phyloP scores from a whole-genome alignment of 495 filamentous ascomycete genomes.

The Viridothelium virens region DNA sequence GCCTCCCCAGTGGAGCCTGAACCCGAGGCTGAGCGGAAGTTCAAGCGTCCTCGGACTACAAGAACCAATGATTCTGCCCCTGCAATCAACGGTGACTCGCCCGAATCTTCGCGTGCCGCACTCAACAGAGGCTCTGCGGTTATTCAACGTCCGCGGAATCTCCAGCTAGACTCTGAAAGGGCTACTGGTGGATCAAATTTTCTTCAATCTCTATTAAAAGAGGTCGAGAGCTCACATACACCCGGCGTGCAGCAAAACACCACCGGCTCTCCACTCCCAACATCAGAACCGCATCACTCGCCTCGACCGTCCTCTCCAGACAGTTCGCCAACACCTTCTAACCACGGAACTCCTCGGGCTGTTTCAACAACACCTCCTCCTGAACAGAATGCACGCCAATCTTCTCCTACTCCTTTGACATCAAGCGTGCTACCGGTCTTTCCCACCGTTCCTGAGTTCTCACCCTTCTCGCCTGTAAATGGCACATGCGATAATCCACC shows the following conservation, averaged over 20 bases:
- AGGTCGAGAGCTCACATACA: constrained; percentile 65
- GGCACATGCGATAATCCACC: constrained; percentile 26
- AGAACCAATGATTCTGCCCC: constrained; percentile 46
- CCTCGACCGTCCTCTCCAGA: constrained; percentile 63
- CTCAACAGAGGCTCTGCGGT: constrained; percentile 22
- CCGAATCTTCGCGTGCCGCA: constrained; percentile 30
- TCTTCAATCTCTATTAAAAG: constrained; percentile 72
- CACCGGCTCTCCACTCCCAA: constrained; percentile 6
- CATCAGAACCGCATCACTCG: constrained; percentile 28
- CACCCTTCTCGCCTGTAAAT: constrained; percentile 53
- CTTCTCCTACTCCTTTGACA: constrained; percentile 61
- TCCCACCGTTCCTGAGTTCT: constrained; percentile 49
- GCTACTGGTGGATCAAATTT: constrained; percentile 52
- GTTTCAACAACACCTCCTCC: constrained; percentile 67
- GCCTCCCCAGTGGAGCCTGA: constrained; percentile 62
- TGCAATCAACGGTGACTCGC: constrained; percentile 38
- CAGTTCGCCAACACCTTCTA: constrained; percentile 61
- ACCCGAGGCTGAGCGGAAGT: constrained; percentile 55
- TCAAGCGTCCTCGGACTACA: constrained; percentile 76
- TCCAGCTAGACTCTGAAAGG: constrained; percentile 33
- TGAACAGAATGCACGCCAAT: constrained; percentile 50
- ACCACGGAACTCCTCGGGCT: constrained; percentile 59
- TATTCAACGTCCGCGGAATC: constrained; percentile 19
- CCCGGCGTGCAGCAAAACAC: constrained; percentile 19
- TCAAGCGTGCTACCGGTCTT: constrained; percentile 56